Percentiles rank a stretch among this genome's conserved stretches.
phyloP scores from a whole-genome alignment of 768 basidiomycete species.

The Lactarius pseudohatsudake region DNA sequence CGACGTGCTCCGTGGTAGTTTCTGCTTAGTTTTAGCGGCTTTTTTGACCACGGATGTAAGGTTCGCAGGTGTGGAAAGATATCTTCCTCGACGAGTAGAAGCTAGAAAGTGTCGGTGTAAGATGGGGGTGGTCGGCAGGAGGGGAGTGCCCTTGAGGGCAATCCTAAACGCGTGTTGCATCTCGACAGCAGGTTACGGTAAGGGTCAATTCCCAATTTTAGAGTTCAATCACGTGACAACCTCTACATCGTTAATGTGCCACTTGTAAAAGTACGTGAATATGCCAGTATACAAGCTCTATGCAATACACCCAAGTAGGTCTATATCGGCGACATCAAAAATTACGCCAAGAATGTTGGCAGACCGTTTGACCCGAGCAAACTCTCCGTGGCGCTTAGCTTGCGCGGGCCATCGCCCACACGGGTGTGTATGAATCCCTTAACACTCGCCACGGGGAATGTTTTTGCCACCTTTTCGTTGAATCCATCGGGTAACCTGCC shows the following conservation, averaged over 20 bases:
- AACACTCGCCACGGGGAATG: slow-evolving; percentile 73
- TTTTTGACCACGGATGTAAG: background rate
- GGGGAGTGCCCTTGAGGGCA: background rate
- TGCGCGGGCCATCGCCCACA: slow-evolving; percentile 89
- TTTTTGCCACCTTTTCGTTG: slow-evolving; percentile 73
- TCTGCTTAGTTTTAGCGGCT: background rate
- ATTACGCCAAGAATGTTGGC: slow-evolving; percentile 54
- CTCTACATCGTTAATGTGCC: no score
- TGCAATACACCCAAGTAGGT: slow-evolving; percentile 1
- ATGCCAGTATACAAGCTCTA: slow-evolving; percentile 9
- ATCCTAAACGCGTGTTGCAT: slow-evolving; percentile 12
- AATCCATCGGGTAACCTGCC: slow-evolving; percentile 68
- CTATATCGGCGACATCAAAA: background rate
- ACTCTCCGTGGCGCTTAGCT: slow-evolving; percentile 58
- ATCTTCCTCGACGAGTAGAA: background rate
- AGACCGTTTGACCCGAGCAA: slow-evolving; percentile 69
- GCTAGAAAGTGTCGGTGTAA: background rate
- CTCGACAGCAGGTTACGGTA: background rate
- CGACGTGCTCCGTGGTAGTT: background rate
- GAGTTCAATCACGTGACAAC: background rate
- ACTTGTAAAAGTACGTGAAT: background rate
- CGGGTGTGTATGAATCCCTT: slow-evolving; percentile 89
- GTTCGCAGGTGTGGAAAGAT: background rate
- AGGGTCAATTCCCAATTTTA: background rate
- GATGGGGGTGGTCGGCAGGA: background rate